Conservation (phyloP, 2,329 filamentous ascomycete genomes). For the Grosmannia clavigera region DNA sequence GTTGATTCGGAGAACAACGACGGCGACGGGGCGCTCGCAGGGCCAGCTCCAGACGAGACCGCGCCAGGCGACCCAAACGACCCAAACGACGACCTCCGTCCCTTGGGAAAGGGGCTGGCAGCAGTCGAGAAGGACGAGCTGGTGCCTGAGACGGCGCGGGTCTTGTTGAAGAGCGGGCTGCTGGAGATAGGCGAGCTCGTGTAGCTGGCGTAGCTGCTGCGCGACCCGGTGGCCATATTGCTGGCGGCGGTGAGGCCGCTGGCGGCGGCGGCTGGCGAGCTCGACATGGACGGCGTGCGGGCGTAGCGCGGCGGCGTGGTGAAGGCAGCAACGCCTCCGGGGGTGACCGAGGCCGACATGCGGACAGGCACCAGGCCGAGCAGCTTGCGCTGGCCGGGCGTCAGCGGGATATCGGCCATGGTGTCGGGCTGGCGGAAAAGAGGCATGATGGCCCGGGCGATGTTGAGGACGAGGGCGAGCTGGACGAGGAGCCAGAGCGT, state of each 20-base stretch:
- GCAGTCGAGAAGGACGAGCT: not conserved
- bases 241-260: slow-evolving; percentile 13
- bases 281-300: slow-evolving; percentile 53
- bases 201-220: slow-evolving; percentile 13
- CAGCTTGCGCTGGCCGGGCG: slow-evolving; percentile 72
- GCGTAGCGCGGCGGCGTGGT: slow-evolving; percentile 81
- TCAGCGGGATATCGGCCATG: slow-evolving; percentile 80
- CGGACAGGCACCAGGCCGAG: slow-evolving; percentile 65
- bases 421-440: slow-evolving; percentile 62
- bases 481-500: slow-evolving; percentile 38
- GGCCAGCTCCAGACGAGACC: slow-evolving; percentile 11
- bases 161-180: slow-evolving; percentile 56
- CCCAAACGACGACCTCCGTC: slow-evolving; percentile 51
- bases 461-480: slow-evolving; percentile 55
- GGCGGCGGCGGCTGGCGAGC: slow-evolving; percentile 43
- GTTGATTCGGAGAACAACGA: slow-evolving; percentile 33
- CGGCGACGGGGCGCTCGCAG: slow-evolving; percentile 14
- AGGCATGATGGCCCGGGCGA: slow-evolving; percentile 57
- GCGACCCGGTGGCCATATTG: slow-evolving; percentile 14
- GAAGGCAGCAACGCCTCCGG: slow-evolving; percentile 58
- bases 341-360: slow-evolving; percentile 40
- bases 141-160: slow-evolving; percentile 27
- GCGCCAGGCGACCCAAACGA: slow-evolving; percentile 34
- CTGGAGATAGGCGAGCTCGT: slow-evolving; percentile 35
- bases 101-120: slow-evolving; percentile 17